Evolutionary conservation across 2,329 filamentous ascomycete genomes (phyloP), one percentile per base, ranked within the genome.

Genomic region (Exophiala phaeomuriformis): DNA sequence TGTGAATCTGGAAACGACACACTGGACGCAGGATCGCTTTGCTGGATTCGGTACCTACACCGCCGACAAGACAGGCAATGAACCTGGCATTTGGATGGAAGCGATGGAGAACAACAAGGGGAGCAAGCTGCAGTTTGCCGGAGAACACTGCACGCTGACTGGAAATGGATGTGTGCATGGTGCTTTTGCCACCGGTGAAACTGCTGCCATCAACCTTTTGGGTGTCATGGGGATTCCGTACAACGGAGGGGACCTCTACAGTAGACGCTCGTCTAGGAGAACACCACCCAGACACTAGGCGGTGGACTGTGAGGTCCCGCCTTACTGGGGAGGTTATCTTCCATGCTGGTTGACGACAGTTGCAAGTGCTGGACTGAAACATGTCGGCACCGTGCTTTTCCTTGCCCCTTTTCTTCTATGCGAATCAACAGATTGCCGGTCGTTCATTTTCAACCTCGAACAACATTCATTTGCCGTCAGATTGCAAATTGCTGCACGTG

Each of bases 111-210:
- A 67, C 43, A 68, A 71, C 51, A 66, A 68, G 47, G 55, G 48
- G 12, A 69, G 64, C 36, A 63, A 67, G 52, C 61, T 73, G 49
- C 71, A 73, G 52, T 73, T 73, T 49, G 71, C 71, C 1, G 71
- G 71, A 33, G 68, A 70, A 57, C 68, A 70, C 56, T 71, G 69
- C 51, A 70, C 70, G 33, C 53, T 68, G 57, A 65, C 67, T 30
- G 71, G 67, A 12, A 73, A 73, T 59, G 71, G 71, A 32, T 73
- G 71, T 61, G 71, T 73, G 28, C 71, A 73, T 59, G 71, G 71
- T 27, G 71, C 71, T n/a, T 73, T 72, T 55, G 69, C 69, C 48
- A 71, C 70, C 10, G 71, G 71, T 33, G 71, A 73, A 62, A 67
- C 65, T 19, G 69, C 71, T 9, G 71, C 71, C 30, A 66, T 63